Percentiles rank a stretch among this genome's conserved stretches.
These are phyloP conservation scores for Eucalyptus marginata DNA, from an alignment of 345 rosid genomes.

Conservation along the genomic window DNA sequence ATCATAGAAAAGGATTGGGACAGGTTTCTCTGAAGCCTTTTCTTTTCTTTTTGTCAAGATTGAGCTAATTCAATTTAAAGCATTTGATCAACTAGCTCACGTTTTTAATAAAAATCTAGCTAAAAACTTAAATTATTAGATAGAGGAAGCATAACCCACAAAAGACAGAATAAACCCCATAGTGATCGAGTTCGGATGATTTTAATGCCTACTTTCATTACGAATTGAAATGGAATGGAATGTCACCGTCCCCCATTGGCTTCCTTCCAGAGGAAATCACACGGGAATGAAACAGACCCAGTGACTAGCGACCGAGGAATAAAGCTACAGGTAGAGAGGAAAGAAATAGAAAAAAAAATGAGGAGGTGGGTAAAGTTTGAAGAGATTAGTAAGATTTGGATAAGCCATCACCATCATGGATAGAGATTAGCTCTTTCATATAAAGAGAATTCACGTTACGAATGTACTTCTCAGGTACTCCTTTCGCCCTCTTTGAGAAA, in stretches of 20 bases:
- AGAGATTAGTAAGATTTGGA: background rate
- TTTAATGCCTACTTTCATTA: background rate
- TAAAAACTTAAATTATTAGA: background rate
- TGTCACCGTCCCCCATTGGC: background rate
- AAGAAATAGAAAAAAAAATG: background rate
- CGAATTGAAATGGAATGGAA: background rate
- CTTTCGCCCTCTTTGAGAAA: rapidly evolving
- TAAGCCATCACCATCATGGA: rapidly evolving
- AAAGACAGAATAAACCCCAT: background rate
- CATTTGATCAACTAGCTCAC: background rate
- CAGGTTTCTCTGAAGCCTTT: background rate
- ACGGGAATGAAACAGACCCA: background rate
- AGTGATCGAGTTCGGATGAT: background rate
- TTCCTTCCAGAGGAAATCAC: background rate
- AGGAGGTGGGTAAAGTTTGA: background rate
- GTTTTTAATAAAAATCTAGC: background rate
- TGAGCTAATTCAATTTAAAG: background rate
- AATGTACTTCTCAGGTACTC: background rate
- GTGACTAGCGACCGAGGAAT: background rate
- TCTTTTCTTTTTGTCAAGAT: background rate
- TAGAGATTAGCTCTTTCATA: background rate
- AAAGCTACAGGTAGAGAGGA: background rate
- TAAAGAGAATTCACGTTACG: rapidly evolving
- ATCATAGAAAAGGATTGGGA: background rate
- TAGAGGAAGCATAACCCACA: background rate